Conservation (phyloP, 805 yeast species). For the Candida pseudofarinosa region DNA sequence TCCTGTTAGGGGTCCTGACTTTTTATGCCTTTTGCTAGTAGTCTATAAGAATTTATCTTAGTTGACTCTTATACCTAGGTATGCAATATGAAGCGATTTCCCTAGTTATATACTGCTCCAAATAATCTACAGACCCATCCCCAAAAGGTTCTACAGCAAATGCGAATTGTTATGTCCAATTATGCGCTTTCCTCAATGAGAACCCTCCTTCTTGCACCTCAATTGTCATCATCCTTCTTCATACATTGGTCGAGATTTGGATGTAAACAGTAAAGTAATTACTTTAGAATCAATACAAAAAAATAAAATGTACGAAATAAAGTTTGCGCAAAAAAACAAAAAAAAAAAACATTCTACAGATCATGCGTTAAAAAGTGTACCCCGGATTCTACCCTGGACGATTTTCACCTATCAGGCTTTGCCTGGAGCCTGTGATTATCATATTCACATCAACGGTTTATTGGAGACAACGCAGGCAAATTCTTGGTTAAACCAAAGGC, state of each 20-base stretch:
- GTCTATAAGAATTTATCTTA: no score
- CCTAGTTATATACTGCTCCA: neutral
- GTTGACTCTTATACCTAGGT: no score
- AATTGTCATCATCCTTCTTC: neutral
- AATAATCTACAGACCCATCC: neutral
- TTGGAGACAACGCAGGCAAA: no score
- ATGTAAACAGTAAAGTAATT: neutral
- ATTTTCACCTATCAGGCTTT: neutral
- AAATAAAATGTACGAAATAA: neutral
- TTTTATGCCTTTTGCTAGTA: no score
- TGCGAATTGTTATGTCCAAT: neutral
- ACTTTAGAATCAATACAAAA: neutral
- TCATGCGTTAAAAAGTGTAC: neutral
- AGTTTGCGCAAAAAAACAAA: neutral
- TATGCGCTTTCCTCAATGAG: neutral
- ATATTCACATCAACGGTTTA: neutral
- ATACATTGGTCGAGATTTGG: neutral
- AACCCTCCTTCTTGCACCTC: neutral
- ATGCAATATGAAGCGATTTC: no score
- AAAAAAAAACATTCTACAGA: neutral
- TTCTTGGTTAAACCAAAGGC: no score
- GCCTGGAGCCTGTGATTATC: neutral
- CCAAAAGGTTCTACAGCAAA: neutral
- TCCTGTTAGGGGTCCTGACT: no score
- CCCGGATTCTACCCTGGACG: neutral